Evolutionary conservation across 208 protist species (phyloP), one percentile per base, ranked within the genome.

Genomic region (Leishmania major): DNA sequence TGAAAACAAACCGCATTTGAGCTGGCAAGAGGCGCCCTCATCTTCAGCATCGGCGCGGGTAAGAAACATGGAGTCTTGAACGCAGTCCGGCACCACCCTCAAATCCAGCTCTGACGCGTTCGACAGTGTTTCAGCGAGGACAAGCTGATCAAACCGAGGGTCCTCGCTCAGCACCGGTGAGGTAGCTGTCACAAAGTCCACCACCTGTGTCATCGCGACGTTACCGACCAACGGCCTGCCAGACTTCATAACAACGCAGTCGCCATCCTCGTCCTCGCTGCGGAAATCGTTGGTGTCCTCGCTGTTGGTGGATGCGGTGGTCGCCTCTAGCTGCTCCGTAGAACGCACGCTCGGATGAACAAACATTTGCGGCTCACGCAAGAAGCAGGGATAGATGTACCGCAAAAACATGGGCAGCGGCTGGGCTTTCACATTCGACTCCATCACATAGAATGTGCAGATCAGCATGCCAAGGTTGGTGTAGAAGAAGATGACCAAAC

Each of bases 401-500:
- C 51, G 66, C 40, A 94, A 0, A 43, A 84, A 35, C 11, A 22
- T 49, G 15, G 90, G 90, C 19, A 95, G 75, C 69, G 87, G 89
- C 77, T 90, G 74, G 1, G 89, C 87, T 19, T 92, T 85, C 10
- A 75, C 74, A 69, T 94, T 93, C 11, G 92, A 89, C 76, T 95
- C 92, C 70, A 87, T 77, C 35, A 95, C 77, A 78, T 86, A 93
- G 45, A 91, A 81, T 25, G 83, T 89, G 78, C 87, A 91, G 13
- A 91, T 80, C 3, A 84, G 17, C 69, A 91, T 90, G 37, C 86
- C 90, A 70, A 95, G 78, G 25, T 83, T 87, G 3, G 85, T 89
- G 81, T 94, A 95, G 25, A 89, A 8, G 64, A 90, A 92, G 45
- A 92, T 88, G n/a, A 89, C 72, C 40, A 93, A 40, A 45, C 84